Base-by-base conservation (phyloP, 164 flowering plant species). In the Liriodendron chinense region DNA sequence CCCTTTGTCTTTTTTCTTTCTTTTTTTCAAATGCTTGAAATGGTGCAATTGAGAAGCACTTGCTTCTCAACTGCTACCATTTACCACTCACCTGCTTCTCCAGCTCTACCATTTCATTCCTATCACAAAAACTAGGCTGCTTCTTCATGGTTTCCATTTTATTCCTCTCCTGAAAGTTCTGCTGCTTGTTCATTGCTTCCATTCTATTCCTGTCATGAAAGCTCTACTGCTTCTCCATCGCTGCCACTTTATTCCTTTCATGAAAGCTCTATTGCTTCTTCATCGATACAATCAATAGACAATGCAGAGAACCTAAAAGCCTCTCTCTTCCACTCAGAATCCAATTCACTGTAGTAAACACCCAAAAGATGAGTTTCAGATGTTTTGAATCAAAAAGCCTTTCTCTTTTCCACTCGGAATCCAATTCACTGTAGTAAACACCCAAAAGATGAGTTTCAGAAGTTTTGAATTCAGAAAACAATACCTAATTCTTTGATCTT, bases 51-150 rank as follows among this genome's bases (percentile, higher is more conserved):
- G n/a, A n/a, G n/a, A n/a, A n/a, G n/a, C 92, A 1, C 96, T 97
- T 0, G 97, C 94, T 0, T 96, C 90, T 18, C 90, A 93, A 66
- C 85, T 88, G 67, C 65, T 75, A 79, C 84, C 89, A 84, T 72
- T 92, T 53, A 72, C 83, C 84, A 64, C 87, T 86, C 69, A 69
- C 72, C 76, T 86, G 88, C 76, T 83, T 88, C 68, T 87, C 89
- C 74, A 83, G 77, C 7, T 77, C 43, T 34, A 76, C 20, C 25
- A 66, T 53, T 16, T 34, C 5, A 34, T 34, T 34, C 43, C 43
- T 34, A 34, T 34, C 43, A 34, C 43, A 34, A 34, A 34, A 34
- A 34, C 43, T 34, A 34, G 43, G 43, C 43, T 34, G 43, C 43
- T 34, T 4, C 43, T 34, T 34, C 43, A 34, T 34, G 1, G 78